Percentiles rank a stretch among this genome's conserved stretches.
Conservation (phyloP, 1,139 yeast species). For the Protomyces macrosporus region DNA sequence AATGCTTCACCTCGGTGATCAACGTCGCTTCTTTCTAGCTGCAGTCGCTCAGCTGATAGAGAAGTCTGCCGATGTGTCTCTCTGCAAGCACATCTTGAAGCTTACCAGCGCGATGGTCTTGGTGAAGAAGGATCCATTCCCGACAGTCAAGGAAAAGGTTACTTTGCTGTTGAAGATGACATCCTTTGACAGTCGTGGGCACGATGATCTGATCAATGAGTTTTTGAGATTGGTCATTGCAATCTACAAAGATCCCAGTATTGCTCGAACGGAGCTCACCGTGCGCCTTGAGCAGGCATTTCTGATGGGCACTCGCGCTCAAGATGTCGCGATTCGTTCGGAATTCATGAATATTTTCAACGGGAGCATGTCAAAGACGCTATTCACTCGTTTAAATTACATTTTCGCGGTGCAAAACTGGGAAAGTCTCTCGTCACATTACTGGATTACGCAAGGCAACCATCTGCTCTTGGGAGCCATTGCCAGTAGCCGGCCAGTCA, state of each 20-base stretch:
- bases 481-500: constrained; percentile 42
- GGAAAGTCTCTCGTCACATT: constrained; percentile 89
- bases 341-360: constrained; percentile 76
- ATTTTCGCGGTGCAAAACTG: constrained; percentile 90
- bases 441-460: constrained; percentile 91
- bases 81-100: constrained; percentile 67
- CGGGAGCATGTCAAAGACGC: constrained; percentile 71
- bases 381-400: constrained; percentile 74
- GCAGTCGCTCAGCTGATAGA: constrained; percentile 86
- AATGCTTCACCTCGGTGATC: constrained; percentile 82
- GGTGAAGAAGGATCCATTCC: constrained; percentile 74
- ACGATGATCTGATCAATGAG: constrained; percentile 68
- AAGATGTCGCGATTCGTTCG: constrained; percentile 68
- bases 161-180: constrained; percentile 91
- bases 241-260: constrained; percentile 74
- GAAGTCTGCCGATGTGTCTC: constrained; percentile 70
- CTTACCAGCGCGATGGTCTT: constrained; percentile 89
- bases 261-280: constrained; percentile 82
- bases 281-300: constrained; percentile 97
- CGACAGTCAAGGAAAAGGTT: constrained; percentile 93
- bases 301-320: constrained; percentile 82
- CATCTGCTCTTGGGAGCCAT: constrained; percentile 80
- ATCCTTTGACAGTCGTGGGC: constrained; percentile 84
- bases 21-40: constrained; percentile 79
- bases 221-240: constrained; percentile 84